Conservation (phyloP, 306 rosid genomes). For the Fragaria ananassa region DNA sequence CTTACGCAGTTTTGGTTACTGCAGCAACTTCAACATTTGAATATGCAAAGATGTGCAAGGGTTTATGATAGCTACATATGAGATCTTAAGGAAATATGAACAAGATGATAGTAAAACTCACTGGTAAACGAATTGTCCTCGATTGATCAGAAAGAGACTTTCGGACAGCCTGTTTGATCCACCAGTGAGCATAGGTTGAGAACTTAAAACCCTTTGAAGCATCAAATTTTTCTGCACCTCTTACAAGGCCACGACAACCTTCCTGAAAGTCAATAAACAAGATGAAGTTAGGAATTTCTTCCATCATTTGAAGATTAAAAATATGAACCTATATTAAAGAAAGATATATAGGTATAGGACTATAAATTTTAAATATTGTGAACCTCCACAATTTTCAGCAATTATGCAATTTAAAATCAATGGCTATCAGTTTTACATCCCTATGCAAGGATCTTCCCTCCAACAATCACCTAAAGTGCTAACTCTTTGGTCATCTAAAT, state of each 20-base stretch:
- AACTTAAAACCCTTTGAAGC: slow-evolving; percentile 96
- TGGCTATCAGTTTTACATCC: background rate
- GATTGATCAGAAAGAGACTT: slow-evolving; percentile 87
- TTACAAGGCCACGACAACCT: slow-evolving; percentile 95
- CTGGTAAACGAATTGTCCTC: slow-evolving; percentile 90
- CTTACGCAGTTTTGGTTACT: background rate
- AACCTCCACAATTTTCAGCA: background rate
- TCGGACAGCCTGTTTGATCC: slow-evolving; percentile 94
- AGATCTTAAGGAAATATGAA: slow-evolving; percentile 1
- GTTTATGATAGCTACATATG: background rate
- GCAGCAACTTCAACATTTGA: background rate
- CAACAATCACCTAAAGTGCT: background rate
- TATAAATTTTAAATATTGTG: background rate
- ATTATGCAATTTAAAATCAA: background rate
- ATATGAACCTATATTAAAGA: background rate
- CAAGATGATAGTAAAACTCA: slow-evolving; percentile 38
- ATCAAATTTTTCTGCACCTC: slow-evolving; percentile 91
- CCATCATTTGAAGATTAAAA: background rate
- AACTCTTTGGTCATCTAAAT: background rate
- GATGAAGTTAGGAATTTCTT: slow-evolving; percentile 1
- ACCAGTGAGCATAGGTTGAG: slow-evolving; percentile 99
- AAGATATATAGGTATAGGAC: background rate
- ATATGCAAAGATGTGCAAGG: background rate
- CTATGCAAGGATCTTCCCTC: background rate
- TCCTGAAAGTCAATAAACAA: slow-evolving; percentile 48